Conservation (phyloP, 176 grass and related monocot genomes). For the Oryza nivara region DNA sequence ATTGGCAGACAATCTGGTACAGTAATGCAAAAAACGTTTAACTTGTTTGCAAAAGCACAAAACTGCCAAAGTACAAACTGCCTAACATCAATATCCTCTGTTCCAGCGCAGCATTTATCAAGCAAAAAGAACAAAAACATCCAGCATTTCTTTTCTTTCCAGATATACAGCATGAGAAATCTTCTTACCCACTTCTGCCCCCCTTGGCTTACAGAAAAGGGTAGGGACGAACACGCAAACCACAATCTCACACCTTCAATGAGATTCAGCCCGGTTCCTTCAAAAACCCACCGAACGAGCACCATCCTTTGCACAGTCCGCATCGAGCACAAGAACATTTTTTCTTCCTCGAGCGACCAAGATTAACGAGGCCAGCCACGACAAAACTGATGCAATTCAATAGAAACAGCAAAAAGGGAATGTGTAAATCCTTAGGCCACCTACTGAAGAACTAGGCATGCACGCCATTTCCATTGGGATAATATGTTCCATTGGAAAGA, state of each 20-base stretch:
- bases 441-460: conserved; percentile 49
- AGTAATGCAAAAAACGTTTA: conserved; percentile 12
- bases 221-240: conserved; percentile 54
- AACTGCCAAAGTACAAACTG: conserved; percentile 32
- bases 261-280: conserved; percentile 60
- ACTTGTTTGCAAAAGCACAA: conserved; percentile 44
- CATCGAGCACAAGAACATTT: conserved; percentile 59
- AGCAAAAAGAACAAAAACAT: conserved; percentile 40
- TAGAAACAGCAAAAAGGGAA: conserved; percentile 47
- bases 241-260: conserved; percentile 44
- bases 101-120: conserved; percentile 29
- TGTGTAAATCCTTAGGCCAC: conserved; percentile 36
- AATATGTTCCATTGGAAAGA: conserved; percentile 61
- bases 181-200: conserved; percentile 53
- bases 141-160: conserved; percentile 35
- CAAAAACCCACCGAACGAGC: conserved; percentile 67
- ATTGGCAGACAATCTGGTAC: not conserved
- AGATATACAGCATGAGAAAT: conserved; percentile 59
- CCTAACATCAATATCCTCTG: conserved; percentile 20
- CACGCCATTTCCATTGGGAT: conserved; percentile 79
- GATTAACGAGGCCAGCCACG: conserved; percentile 37
- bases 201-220: conserved; percentile 50
- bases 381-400: conserved; percentile 52
- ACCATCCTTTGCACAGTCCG: conserved; percentile 40
- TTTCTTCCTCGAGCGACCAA: conserved; percentile 65